phyloP scores from a whole-genome alignment of 345 rosid genomes.

The Camelina hispida region DNA sequence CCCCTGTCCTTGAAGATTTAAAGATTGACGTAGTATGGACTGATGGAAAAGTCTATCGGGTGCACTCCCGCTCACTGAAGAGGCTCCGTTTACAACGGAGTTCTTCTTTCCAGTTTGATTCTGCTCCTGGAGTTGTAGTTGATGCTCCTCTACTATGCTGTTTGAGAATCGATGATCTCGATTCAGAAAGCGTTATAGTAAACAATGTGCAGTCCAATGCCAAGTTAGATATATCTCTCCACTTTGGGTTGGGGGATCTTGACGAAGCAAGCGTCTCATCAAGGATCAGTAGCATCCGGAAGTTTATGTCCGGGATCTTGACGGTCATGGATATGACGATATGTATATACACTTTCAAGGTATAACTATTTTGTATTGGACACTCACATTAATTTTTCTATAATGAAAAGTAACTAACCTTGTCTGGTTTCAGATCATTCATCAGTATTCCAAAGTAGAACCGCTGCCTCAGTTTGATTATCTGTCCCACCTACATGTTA shows the following conservation, averaged over 20 bases:
- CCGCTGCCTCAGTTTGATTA: too few species aligned
- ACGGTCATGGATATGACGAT: not conserved
- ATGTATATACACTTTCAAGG: not conserved
- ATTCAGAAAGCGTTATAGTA: not conserved
- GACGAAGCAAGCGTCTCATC: not conserved
- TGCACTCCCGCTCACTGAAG: not conserved
- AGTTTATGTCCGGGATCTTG: not conserved
- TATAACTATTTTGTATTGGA: too few species aligned
- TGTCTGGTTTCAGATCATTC: too few species aligned
- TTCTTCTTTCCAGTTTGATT: too few species aligned
- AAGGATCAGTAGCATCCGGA: not conserved
- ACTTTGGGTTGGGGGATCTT: not conserved
- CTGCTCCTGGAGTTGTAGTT: not conserved
- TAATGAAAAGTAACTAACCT: too few species aligned
- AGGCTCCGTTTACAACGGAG: not conserved
- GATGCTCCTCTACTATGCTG: not conserved
- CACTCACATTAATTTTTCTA: too few species aligned
- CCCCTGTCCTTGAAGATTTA: not conserved
- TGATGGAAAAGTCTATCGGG: too few species aligned
- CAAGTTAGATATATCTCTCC: not conserved
- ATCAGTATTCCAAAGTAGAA: too few species aligned
- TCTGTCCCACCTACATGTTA: too few species aligned
- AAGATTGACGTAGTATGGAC: too few species aligned
- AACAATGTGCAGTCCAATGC: not conserved
- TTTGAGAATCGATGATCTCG: not conserved